Evolutionary conservation across 176 grass and related monocot genomes (phyloP).

Genomic region (Saccharum officinarum): DNA sequence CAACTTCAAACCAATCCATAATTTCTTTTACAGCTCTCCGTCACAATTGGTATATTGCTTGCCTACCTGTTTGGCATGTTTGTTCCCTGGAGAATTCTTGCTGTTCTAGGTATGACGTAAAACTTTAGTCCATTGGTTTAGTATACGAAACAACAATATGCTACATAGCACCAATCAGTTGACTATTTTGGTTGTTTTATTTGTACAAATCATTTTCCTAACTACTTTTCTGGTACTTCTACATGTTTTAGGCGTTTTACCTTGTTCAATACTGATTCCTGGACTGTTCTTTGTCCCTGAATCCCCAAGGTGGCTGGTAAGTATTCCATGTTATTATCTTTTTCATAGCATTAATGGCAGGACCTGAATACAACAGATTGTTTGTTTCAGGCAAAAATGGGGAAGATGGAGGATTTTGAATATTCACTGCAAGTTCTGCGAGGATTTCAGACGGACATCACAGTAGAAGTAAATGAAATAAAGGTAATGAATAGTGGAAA

Average conservation of each 20-base stretch:
- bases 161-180: neutral
- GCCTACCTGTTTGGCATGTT: conserved; percentile 89
- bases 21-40: conserved; percentile 66
- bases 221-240: conserved; percentile 5
- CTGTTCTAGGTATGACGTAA: conserved; percentile 70
- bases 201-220: conserved; percentile 11
- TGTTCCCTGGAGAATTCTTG: conserved; percentile 92
- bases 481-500: conserved; percentile 55
- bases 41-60: conserved; percentile 90
- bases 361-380: conserved; percentile 27
- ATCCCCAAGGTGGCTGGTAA: conserved; percentile 99
- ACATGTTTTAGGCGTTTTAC: conserved; percentile 69
- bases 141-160: conserved; percentile 20
- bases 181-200: neutral
- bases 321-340: conserved; percentile 26
- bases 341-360: conserved; percentile 12
- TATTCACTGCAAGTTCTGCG: conserved; percentile 90
- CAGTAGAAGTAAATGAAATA: conserved; percentile 90
- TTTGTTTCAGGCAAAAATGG: conserved; percentile 89
- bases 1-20: neutral
- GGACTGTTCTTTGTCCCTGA: conserved; percentile 92
- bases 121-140: conserved; percentile 14
- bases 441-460: conserved; percentile 95
- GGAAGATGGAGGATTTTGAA: conserved; percentile 92
- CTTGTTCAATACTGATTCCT: conserved; percentile 87